Evolutionary conservation across 306 rosid genomes (phyloP).

Genomic region (Senna siamea): DNA sequence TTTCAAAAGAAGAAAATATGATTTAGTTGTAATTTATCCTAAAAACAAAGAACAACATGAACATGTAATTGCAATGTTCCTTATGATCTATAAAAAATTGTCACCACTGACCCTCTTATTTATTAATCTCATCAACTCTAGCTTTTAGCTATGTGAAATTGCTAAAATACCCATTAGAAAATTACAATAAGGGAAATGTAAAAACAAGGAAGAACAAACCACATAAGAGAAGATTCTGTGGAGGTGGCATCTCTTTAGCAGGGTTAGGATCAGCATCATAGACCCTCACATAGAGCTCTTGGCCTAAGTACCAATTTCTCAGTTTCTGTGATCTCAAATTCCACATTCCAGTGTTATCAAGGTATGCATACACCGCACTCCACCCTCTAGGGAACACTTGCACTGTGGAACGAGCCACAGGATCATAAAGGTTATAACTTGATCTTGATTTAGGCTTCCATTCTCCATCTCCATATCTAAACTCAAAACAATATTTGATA

Average conservation of each 20-base stretch:
- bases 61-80: too few relatives aligned
- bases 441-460: constrained; percentile 44
- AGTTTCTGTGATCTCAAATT: constrained; percentile 76
- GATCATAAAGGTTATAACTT: constrained; percentile 58
- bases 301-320: constrained; percentile 70
- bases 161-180: too few relatives aligned
- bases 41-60: too few relatives aligned
- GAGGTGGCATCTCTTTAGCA: constrained; percentile 70
- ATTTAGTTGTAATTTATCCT: too few relatives aligned
- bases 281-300: constrained; percentile 76
- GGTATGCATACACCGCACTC: constrained; percentile 80
- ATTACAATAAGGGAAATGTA: too few relatives aligned
- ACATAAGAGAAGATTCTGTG: constrained; percentile 62
- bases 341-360: constrained; percentile 94
- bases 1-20: too few relatives aligned
- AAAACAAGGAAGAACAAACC: too few relatives aligned
- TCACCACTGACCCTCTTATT: too few relatives aligned
- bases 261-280: constrained; percentile 67
- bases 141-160: too few relatives aligned
- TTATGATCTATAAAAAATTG: too few relatives aligned
- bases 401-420: constrained; percentile 59
- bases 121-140: too few relatives aligned
- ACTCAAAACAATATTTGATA: too few relatives aligned
- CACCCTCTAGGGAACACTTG: constrained; percentile 75
- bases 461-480: constrained; percentile 57